Conservation (phyloP, 371 early-diverging fungal genomes). For the Mucor indicus region DNA sequence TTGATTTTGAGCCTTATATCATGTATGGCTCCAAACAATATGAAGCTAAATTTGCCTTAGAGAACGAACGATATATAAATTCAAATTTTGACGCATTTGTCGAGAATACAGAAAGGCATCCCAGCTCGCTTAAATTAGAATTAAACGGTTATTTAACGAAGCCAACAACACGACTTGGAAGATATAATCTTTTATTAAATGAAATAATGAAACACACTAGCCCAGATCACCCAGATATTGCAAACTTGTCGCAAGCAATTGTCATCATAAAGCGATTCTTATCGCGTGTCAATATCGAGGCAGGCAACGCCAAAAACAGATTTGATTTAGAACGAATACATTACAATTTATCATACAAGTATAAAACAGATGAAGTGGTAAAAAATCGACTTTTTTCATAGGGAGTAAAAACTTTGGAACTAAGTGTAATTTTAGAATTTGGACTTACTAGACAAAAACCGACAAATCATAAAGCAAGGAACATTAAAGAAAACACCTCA, state of each 20-base stretch:
- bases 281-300: slow-evolving; percentile 43
- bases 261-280: slow-evolving; percentile 72
- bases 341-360: slow-evolving; percentile 46
- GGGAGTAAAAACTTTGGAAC: neutral
- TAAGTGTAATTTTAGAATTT: slow-evolving; percentile 23
- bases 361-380: slow-evolving; percentile 38
- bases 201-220: slow-evolving; percentile 85
- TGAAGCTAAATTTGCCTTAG: slow-evolving; percentile 59
- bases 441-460: slow-evolving; percentile 24
- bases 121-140: slow-evolving; percentile 68
- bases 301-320: slow-evolving; percentile 35
- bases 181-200: slow-evolving; percentile 88
- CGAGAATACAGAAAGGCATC: slow-evolving; percentile 43
- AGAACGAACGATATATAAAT: slow-evolving; percentile 32
- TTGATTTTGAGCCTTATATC: slow-evolving; percentile 76
- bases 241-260: slow-evolving; percentile 72
- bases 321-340: slow-evolving; percentile 40
- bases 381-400: neutral
- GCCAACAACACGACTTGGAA: slow-evolving; percentile 85
- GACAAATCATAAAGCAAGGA: slow-evolving; percentile 38
- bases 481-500: slow-evolving; percentile 44
- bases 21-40: slow-evolving; percentile 87
- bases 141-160: slow-evolving; percentile 76
- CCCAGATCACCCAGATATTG: slow-evolving; percentile 72
- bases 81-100: slow-evolving; percentile 34